Evolutionary conservation across 78 protist species (phyloP).

Genomic region (Corallochytrium limacisporum): DNA sequence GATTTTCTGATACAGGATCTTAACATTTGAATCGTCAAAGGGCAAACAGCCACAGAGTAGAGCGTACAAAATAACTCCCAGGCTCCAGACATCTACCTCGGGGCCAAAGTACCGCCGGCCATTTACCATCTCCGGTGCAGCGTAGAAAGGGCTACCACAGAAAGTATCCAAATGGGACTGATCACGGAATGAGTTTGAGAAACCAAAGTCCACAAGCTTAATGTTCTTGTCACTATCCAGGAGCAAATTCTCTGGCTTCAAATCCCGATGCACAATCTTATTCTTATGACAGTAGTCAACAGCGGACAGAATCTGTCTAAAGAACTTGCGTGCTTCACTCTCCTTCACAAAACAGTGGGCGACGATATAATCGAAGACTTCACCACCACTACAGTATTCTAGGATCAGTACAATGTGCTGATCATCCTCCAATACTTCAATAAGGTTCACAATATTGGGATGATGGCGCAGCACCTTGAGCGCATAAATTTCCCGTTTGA

Average conservation of each 20-base stretch:
- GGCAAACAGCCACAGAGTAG: constrained; percentile 92
- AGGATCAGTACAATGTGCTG: too few relatives aligned
- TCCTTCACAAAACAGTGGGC: constrained; percentile 15
- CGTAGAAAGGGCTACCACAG: constrained; percentile 48
- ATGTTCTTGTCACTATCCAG: constrained; percentile 47
- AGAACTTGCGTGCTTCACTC: constrained; percentile 45
- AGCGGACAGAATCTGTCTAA: constrained; percentile 44
- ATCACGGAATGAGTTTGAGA: neutral
- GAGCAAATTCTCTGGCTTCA: constrained; percentile 68
- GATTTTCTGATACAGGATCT: constrained; percentile 78
- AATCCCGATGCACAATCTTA: constrained; percentile 62
- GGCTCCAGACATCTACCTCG: constrained; percentile 2
- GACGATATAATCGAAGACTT: constrained; percentile 41
- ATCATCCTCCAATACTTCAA: too few relatives aligned
- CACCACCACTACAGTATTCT: constrained; percentile 43
- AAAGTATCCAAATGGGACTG: constrained; percentile 10
- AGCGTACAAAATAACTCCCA: constrained; percentile 75
- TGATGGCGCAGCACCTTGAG: too few relatives aligned
- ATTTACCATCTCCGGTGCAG: constrained; percentile 56
- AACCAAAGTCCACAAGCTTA: constrained; percentile 74
- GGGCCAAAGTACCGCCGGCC: constrained; percentile 29
- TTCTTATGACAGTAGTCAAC: constrained; percentile 25
- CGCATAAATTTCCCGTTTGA: too few relatives aligned
- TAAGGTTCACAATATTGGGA: too few relatives aligned
- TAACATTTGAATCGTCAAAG: constrained; percentile 87